phyloP scores from a whole-genome alignment of 768 basidiomycete species.

The Auricularia heimuer region DNA sequence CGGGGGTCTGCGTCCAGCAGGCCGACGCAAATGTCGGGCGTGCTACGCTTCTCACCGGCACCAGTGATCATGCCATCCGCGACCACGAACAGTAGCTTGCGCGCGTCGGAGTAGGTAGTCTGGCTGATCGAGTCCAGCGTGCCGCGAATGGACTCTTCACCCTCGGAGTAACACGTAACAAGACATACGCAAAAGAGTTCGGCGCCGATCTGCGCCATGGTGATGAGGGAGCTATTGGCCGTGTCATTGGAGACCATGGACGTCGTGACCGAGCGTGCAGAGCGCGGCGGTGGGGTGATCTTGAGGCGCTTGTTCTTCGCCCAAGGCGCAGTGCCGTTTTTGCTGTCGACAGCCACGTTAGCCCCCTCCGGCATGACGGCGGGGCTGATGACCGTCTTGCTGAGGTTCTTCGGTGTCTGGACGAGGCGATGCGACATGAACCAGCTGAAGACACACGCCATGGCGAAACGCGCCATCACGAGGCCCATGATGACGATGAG shows the following conservation, averaged over 20 bases:
- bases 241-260: conserved; percentile 38
- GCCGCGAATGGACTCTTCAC: conserved; percentile 80
- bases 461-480: conserved; percentile 83
- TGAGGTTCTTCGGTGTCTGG: conserved; percentile 65
- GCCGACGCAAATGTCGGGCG: conserved; percentile 92
- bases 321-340: conserved; percentile 91
- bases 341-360: conserved; percentile 86
- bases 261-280: conserved; percentile 44
- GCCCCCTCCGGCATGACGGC: conserved; percentile 96
- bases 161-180: conserved; percentile 97
- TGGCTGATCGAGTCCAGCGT: conserved; percentile 89
- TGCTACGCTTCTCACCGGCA: conserved; percentile 88
- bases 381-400: conserved; percentile 81
- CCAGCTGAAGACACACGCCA: conserved; percentile 98
- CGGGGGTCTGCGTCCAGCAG: conserved; percentile 87
- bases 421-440: conserved; percentile 80
- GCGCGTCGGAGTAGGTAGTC: conserved; percentile 83
- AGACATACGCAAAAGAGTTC: conserved; percentile 93
- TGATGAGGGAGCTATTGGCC: conserved; percentile 50
- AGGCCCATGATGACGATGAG: conserved; percentile 86
- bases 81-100: conserved; percentile 89
- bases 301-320: conserved; percentile 52
- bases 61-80: conserved; percentile 99
- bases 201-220: conserved; percentile 81
- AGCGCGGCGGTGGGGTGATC: conserved; percentile 25